Percentiles rank a stretch among this genome's conserved stretches.
These are phyloP conservation scores for Cytidiella melzeri DNA, from an alignment of 768 basidiomycete genomes.

Conservation along the genomic window DNA sequence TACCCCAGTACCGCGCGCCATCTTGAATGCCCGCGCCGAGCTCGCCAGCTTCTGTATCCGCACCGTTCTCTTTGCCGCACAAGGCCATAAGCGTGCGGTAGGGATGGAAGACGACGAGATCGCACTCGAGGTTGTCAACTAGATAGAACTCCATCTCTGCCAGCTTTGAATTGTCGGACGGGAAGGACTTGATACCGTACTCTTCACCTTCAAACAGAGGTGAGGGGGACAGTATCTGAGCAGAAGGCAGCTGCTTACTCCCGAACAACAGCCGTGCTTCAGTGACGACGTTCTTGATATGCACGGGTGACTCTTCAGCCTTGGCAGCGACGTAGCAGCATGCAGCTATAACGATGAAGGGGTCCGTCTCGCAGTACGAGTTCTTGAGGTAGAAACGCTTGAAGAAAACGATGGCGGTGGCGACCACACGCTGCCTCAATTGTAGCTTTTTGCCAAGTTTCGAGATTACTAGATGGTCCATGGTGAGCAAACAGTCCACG, in stretches of 20 bases:
- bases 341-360: constrained; percentile 85
- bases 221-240: no score
- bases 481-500: not conserved
- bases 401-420: constrained; percentile 94
- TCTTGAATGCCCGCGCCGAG: constrained; percentile 51
- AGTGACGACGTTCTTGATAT: constrained; percentile 86
- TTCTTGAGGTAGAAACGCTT: constrained; percentile 97
- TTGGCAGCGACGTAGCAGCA: constrained; percentile 97
- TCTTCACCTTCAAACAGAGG: constrained; percentile 46
- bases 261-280: constrained; percentile 78
- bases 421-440: constrained; percentile 85
- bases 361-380: constrained; percentile 92
- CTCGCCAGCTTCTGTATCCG: constrained; percentile 49
- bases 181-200: constrained; percentile 74
- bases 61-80: constrained; percentile 53
- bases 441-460: constrained; percentile 80
- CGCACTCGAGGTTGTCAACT: constrained; percentile 93
- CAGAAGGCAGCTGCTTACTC: constrained; percentile 53
- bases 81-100: constrained; percentile 83
- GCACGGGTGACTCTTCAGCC: constrained; percentile 92
- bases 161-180: constrained; percentile 82
- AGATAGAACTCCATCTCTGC: constrained; percentile 99
- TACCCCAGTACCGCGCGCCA: constrained; percentile 68
- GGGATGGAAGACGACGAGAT: constrained; percentile 88
- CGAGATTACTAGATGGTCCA: constrained; percentile 56